Conservation (phyloP, 169 alveolate genomes). For the Cyclospora cayetanensis region DNA sequence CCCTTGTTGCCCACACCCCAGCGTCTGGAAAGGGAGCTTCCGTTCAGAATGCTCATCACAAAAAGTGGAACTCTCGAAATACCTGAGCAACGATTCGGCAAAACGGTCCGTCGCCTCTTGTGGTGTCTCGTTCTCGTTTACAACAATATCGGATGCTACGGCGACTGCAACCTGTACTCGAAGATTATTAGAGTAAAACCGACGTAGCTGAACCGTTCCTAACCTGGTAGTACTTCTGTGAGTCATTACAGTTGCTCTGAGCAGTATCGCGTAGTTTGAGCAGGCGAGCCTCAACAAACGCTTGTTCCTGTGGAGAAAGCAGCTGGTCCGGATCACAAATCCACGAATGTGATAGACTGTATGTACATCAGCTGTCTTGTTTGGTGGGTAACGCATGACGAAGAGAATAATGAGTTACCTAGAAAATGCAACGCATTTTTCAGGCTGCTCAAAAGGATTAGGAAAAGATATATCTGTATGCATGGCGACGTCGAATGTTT, state of each 20-base stretch:
- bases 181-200: neutral
- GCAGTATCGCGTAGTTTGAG: constrained; percentile 70
- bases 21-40: neutral
- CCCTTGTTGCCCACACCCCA: constrained; percentile 72
- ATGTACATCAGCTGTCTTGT: neutral
- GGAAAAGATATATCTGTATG: constrained; percentile 67
- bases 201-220: neutral
- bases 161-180: constrained; percentile 68
- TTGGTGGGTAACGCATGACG: no score
- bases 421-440: constrained; percentile 62
- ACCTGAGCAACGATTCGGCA: constrained; percentile 65
- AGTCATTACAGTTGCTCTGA: constrained; percentile 38
- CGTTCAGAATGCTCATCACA: neutral
- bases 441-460: constrained; percentile 70
- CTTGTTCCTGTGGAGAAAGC: constrained; percentile 66
- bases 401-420: constrained; percentile 7
- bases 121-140: constrained; percentile 64
- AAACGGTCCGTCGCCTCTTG: constrained; percentile 72
- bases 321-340: constrained; percentile 70
- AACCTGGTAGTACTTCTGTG: constrained; percentile 57
- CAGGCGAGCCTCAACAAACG: constrained; percentile 61
- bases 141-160: constrained; percentile 69
- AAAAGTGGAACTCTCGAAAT: neutral
- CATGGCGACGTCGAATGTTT: constrained; percentile 18
- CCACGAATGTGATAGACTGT: constrained; percentile 70